Evolutionary conservation across 495 filamentous ascomycete species (phyloP), one percentile per base, ranked within the genome.

Genomic region (Aspergillus incahuasiensis): DNA sequence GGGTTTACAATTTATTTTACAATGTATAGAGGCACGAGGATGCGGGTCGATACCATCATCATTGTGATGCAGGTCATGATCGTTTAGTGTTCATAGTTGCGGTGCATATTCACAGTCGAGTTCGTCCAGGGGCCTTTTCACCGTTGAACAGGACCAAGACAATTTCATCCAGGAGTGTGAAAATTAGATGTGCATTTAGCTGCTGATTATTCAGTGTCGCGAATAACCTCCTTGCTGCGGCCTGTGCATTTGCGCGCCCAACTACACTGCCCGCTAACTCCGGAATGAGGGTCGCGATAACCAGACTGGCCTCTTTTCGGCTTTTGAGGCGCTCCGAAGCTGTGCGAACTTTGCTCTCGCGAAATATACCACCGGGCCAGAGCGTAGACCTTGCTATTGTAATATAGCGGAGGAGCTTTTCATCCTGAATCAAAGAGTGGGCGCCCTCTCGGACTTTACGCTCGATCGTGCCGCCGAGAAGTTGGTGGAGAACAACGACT

Each of bases 391-490:
- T 86, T 6, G 90, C 68, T 30, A 91, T 66, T 16, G 75, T 68
- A 48, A 97, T 73, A 62, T 95, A 95, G 42, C 81, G 82, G 34
- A 92, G 73, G 8, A 97, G 66, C 9, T 84, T 81, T 16, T 96
- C 87, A 61, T 97, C 92, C 42, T 89, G 82, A 22, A 88, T 62
- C 12, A 91, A 66, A 16, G 76, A 72, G 54, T 82, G 83, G 32
- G 86, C 84, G 28, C 84, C 86, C 30, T 99, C 95, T 20, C 91
- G 84, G 34, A 96, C 86, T 69, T 92, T 94, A 25, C 92, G 85
- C 74, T 99, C 95, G 54, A 99, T 95, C 63, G 80, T 97, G 69
- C 79, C 96, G 56, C 74, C 96, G 5, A 88, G 79, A 4, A 88
- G 77, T 53, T 88, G 84, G 49, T 88, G 85, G 19, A 88, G 74